A percentile compares a stretch with the other conserved stretches of the same genome.
Conservation (phyloP, 257 asterid species). For the Ehretia macrophylla region DNA sequence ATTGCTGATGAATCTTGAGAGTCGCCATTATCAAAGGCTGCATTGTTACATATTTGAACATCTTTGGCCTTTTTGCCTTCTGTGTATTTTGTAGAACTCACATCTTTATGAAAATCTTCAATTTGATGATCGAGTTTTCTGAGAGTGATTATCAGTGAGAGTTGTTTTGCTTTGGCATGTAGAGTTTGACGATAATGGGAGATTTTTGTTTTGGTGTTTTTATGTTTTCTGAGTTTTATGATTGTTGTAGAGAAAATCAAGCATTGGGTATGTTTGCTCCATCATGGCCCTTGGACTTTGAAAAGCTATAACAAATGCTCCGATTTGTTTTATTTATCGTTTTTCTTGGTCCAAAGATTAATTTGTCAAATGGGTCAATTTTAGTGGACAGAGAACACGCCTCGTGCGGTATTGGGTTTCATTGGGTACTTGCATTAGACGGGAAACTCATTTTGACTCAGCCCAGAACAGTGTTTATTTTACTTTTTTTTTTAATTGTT, state of each 20-base stretch:
- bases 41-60: constrained; percentile 87
- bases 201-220: constrained; percentile 4
- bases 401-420: no score
- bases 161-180: background rate
- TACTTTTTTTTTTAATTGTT: no score
- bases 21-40: constrained; percentile 74
- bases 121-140: constrained; percentile 14
- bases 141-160: constrained; percentile 9
- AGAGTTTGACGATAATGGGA: background rate
- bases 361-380: constrained; percentile 9
- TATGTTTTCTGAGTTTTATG: constrained; percentile 33
- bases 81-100: constrained; percentile 43
- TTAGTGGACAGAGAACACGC: no score
- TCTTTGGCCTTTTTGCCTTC: constrained; percentile 47
- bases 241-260: constrained; percentile 63
- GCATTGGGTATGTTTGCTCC: constrained; percentile 48
- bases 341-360: no score
- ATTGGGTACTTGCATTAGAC: no score
- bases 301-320: constrained; percentile 67
- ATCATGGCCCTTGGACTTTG: constrained; percentile 61
- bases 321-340: constrained; percentile 52
- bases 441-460: no score
- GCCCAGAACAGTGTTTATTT: no score
- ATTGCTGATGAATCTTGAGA: constrained; percentile 41
- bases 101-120: constrained; percentile 23